phyloP scores from a whole-genome alignment of 768 basidiomycete species.

The Lactarius hatsudake region DNA sequence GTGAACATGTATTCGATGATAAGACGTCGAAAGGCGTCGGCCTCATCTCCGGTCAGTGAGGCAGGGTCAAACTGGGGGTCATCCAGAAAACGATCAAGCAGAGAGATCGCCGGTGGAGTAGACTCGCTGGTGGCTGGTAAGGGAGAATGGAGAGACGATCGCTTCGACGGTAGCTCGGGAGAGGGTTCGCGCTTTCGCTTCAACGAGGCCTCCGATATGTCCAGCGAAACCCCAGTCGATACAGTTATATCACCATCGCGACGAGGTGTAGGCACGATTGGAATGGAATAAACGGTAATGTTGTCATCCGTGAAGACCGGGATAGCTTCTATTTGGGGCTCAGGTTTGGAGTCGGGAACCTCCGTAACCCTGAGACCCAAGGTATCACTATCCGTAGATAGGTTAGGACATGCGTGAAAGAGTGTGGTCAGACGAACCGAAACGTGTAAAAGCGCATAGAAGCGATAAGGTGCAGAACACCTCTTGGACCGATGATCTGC shows the following conservation, averaged over 20 bases:
- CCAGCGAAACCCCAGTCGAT: not conserved
- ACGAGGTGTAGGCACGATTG: slow-evolving; percentile 35
- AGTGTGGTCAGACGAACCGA: slow-evolving; percentile 46
- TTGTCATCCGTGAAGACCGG: slow-evolving; percentile 63
- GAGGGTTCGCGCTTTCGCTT: slow-evolving; percentile 35
- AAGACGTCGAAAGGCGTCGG: slow-evolving; percentile 54
- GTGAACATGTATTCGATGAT: slow-evolving; percentile 60
- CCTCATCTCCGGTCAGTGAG: slow-evolving; percentile 41
- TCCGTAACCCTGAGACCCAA: slow-evolving; percentile 49
- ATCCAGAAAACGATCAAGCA: slow-evolving; percentile 28
- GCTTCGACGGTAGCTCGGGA: slow-evolving; percentile 29
- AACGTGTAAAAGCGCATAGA: slow-evolving; percentile 65
- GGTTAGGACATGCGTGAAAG: not conserved
- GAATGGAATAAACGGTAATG: slow-evolving; percentile 61
- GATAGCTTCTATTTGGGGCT: slow-evolving; percentile 32
- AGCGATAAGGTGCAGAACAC: slow-evolving; percentile 67
- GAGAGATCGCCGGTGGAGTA: not conserved
- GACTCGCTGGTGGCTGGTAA: not conserved
- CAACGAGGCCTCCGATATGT: slow-evolving; percentile 21
- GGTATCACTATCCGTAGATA: slow-evolving; percentile 42
- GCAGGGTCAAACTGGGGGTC: slow-evolving; percentile 34
- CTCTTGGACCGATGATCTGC: slow-evolving; percentile 68
- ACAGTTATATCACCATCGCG: not conserved
- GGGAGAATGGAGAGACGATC: slow-evolving; percentile 11
- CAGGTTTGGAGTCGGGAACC: slow-evolving; percentile 34